Percentiles rank a stretch among this genome's conserved stretches.
phyloP scores from a whole-genome alignment of 73 alveolate species.

The Symbiodinium natans region DNA sequence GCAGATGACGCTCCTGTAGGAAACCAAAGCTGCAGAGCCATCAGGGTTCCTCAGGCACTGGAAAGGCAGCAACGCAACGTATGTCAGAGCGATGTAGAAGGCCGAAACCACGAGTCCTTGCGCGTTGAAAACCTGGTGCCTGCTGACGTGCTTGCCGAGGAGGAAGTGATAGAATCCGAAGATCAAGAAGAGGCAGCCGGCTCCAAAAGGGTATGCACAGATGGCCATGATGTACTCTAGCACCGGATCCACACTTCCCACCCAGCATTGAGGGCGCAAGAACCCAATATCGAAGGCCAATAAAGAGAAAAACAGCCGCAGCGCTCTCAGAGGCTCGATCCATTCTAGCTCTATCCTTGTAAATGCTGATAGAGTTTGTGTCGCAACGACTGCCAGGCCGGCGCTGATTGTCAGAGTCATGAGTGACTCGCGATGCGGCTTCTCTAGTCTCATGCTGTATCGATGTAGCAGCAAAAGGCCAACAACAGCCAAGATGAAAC shows the following conservation, averaged over 20 bases:
- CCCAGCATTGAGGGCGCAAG: background rate
- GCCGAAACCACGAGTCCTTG: background rate
- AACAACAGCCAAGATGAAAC: background rate
- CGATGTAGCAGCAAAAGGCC: background rate
- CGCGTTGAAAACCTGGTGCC: background rate
- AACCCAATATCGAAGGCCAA: background rate
- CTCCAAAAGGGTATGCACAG: background rate
- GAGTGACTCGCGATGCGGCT: background rate
- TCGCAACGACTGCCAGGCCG: background rate
- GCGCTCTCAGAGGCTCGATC: background rate
- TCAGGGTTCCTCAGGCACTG: background rate
- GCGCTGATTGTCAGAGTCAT: slow-evolving; percentile 5
- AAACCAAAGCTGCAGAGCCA: background rate
- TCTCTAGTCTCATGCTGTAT: background rate
- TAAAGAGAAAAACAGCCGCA: background rate
- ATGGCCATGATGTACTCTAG: background rate
- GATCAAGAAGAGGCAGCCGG: background rate
- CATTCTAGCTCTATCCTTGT: background rate
- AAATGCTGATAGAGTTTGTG: background rate
- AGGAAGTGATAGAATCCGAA: background rate
- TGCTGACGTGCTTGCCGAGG: background rate
- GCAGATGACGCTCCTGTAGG: background rate
- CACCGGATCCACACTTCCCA: slow-evolving; percentile 2
- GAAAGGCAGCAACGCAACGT: background rate
- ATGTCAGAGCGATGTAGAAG: background rate